A percentile compares a stretch with the other conserved stretches of the same genome.
These are phyloP conservation scores for Sphagnum contortum DNA, from an alignment of 225 moss, liverwort and hornwort genomes.

Conservation along the genomic window DNA sequence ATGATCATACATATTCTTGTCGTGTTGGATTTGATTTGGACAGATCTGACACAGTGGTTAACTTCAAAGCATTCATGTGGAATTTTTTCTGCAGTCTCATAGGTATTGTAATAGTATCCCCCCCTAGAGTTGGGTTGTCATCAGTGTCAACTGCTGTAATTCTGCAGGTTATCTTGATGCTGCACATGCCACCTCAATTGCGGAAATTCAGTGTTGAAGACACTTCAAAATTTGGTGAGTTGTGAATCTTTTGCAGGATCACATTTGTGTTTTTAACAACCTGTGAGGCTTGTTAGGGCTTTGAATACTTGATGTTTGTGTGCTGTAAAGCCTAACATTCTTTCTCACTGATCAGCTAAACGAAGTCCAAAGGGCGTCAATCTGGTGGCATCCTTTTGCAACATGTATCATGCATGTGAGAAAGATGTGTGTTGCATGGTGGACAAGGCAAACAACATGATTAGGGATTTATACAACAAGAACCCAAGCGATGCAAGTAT, in stretches of 20 bases:
- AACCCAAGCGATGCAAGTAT: conserved; percentile 42
- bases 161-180: conserved; percentile 69
- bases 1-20: no score
- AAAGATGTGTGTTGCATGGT: conserved; percentile 80
- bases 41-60: no score
- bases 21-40: no score
- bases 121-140: no score
- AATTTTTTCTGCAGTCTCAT: no score
- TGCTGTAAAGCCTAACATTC: no score
- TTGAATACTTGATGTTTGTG: no score
- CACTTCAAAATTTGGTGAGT: conserved; percentile 49
- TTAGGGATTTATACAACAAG: conserved; percentile 63
- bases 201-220: conserved; percentile 85
- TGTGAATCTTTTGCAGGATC: neutral
- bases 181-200: conserved; percentile 90
- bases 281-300: no score
- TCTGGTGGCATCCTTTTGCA: conserved; percentile 77
- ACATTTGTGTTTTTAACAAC: no score
- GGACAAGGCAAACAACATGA: conserved; percentile 56
- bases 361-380: conserved; percentile 70
- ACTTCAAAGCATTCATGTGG: no score
- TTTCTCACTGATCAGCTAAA: conserved; percentile 23
- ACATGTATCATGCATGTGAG: conserved; percentile 73
- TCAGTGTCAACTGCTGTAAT: neutral
- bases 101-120: no score